phyloP scores from a whole-genome alignment of 768 basidiomycete species.

The Trametes meyenii region DNA sequence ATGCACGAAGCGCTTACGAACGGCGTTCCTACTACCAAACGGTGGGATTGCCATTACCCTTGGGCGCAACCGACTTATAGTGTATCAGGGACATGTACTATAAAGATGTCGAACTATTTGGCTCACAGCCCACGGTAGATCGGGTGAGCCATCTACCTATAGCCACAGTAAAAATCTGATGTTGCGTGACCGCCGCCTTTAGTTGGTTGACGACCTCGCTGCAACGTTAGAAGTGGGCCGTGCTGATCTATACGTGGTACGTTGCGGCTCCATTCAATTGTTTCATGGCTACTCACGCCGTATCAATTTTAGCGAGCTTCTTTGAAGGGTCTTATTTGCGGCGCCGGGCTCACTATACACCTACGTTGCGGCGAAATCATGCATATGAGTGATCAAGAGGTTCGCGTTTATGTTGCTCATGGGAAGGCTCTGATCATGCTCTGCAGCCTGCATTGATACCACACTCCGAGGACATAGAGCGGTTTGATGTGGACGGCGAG shows the following conservation, averaged over 20 bases:
- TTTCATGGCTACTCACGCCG: background rate
- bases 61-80: background rate
- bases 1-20: constrained; percentile 67
- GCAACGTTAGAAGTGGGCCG: constrained; percentile 77
- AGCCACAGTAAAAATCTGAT: too few relatives aligned
- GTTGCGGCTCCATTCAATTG: constrained; percentile 20
- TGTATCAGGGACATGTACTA: constrained; percentile 94
- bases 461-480: constrained; percentile 66
- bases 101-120: constrained; percentile 79
- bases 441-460: constrained; percentile 77
- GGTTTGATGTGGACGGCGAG: constrained; percentile 55
- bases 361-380: constrained; percentile 59
- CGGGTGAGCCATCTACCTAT: constrained; percentile 43
- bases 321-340: constrained; percentile 85
- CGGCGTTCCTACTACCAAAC: constrained; percentile 45
- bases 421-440: background rate
- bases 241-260: constrained; percentile 79
- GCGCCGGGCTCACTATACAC: constrained; percentile 60
- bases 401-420: background rate
- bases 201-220: constrained; percentile 91
- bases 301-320: constrained; percentile 67
- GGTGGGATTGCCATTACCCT: constrained; percentile 2
- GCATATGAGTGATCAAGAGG: constrained; percentile 60
- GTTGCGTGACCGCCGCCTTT: constrained; percentile 7
- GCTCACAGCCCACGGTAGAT: constrained; percentile 77